phyloP scores from a whole-genome alignment of 345 rosid species.

The Eucalyptus caleyi region DNA sequence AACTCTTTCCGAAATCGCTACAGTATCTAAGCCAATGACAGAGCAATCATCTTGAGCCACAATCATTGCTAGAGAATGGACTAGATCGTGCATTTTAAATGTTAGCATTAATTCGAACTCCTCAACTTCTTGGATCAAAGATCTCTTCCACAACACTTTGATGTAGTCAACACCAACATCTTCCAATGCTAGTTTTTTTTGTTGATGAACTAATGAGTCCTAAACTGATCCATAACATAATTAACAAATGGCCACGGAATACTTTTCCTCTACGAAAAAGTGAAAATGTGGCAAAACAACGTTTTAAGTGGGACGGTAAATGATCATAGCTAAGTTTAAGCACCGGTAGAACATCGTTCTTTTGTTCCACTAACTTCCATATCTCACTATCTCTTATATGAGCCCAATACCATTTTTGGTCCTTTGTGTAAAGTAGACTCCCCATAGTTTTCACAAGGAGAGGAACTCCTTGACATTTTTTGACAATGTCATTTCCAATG shows the following conservation, averaged over 20 bases:
- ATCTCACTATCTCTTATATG: neutral
- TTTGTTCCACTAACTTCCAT: neutral
- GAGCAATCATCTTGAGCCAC: neutral
- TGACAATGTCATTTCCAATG: neutral
- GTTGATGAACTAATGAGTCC: neutral
- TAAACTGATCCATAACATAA: accelerated
- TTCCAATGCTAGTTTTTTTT: neutral
- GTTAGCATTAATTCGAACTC: accelerated
- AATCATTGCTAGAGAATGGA: neutral
- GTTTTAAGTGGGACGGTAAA: neutral
- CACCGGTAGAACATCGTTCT: accelerated
- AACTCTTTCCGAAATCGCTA: accelerated
- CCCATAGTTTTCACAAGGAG: neutral
- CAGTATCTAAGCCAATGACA: accelerated
- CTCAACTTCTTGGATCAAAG: neutral
- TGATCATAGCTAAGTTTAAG: neutral
- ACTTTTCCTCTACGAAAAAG: accelerated
- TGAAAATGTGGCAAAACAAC: neutral
- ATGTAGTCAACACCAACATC: neutral
- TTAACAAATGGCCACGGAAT: too few relatives aligned
- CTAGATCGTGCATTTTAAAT: neutral
- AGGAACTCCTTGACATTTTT: neutral
- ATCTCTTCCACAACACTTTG: neutral
- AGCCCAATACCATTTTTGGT: accelerated
- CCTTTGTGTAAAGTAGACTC: neutral